Conservation (phyloP, 2,329 filamentous ascomycete genomes). For the Hymenoscyphus linearis region DNA sequence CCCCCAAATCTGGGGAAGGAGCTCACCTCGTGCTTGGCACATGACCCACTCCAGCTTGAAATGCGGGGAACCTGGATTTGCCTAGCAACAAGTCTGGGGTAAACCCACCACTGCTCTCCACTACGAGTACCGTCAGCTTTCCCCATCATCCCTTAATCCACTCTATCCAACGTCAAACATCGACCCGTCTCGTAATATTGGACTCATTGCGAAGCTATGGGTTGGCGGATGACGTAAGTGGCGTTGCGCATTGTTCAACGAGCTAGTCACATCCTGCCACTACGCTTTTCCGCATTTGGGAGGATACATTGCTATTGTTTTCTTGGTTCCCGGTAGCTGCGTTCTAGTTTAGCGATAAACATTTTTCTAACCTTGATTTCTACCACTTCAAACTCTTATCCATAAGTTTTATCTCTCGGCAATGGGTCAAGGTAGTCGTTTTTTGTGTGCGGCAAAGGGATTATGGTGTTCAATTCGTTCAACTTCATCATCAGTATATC, state of each 20-base stretch:
- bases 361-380: not conserved
- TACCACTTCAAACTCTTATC: no score
- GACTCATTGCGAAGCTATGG: not conserved
- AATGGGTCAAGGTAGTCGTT: no score
- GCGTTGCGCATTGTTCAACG: not conserved
- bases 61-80: constrained; percentile 1
- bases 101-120: not conserved
- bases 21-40: not conserved
- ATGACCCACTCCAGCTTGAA: not conserved
- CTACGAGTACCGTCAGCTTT: not conserved
- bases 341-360: not conserved
- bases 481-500: no score
- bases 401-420: no score
- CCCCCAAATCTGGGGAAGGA: not conserved
- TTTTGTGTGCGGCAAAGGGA: no score
- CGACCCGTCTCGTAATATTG: not conserved
- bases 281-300: not conserved
- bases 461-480: no score
- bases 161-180: not conserved
- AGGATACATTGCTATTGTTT: not conserved
- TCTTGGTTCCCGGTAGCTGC: not conserved
- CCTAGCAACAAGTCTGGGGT: not conserved
- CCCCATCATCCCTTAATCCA: not conserved
- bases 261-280: not conserved
- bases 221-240: not conserved